phyloP scores from a whole-genome alignment of 306 rosid genomes.

The Arachis hypogaea region DNA sequence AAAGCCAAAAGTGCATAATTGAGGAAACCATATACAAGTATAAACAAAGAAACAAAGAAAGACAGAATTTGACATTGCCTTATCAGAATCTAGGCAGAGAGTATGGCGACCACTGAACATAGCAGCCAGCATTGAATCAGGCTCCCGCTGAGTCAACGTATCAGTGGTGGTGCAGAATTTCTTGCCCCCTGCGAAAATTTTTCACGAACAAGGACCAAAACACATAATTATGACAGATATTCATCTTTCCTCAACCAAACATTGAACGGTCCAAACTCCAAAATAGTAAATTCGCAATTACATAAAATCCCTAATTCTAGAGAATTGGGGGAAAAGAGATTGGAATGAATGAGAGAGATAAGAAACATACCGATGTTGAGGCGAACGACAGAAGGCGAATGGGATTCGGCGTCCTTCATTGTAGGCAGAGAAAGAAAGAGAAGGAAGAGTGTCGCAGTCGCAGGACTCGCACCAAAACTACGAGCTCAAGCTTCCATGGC shows the following conservation, averaged over 20 bases:
- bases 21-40: not conserved
- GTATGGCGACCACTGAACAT: conserved; percentile 95
- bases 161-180: conserved; percentile 76
- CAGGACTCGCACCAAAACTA: not conserved
- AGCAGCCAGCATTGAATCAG: conserved; percentile 94
- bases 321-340: not conserved
- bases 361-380: conserved; percentile 67
- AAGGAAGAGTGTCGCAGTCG: not conserved
- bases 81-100: conserved; percentile 57
- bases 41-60: not conserved
- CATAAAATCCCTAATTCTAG: not conserved
- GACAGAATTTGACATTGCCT: conserved; percentile 41
- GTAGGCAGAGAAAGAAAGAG: not conserved
- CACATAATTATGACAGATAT: not conserved
- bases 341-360: not conserved
- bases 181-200: conserved; percentile 69
- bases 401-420: conserved; percentile 44
- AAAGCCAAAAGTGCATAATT: not conserved
- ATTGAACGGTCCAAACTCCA: too few species aligned
- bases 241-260: too few species aligned
- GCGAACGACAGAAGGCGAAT: conserved; percentile 59
- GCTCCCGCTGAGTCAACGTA: conserved; percentile 85
- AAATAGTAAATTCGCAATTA: too few species aligned
- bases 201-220: not conserved
- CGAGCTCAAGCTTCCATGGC: not conserved